Percentiles rank a stretch among this genome's conserved stretches.
These are phyloP conservation scores for Sordariomycetes sp. DNA, from an alignment of 2,329 filamentous ascomycete species.

Conservation along the genomic window DNA sequence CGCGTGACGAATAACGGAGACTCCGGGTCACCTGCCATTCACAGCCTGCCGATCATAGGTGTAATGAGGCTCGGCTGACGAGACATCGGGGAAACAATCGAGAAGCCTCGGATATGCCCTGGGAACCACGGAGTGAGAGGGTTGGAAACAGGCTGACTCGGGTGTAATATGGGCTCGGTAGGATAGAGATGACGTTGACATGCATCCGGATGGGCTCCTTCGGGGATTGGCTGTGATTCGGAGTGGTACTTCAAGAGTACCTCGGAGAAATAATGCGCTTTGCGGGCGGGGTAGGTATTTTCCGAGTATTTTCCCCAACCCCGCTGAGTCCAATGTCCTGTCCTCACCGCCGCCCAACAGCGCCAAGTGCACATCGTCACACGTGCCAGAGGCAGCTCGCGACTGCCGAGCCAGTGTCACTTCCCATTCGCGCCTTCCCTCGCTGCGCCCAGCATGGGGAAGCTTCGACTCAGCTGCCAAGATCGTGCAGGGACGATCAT, in stretches of 20 bases:
- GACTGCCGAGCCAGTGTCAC: background rate
- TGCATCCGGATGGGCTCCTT: no score
- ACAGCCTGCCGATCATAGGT: background rate
- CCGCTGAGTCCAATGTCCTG: background rate
- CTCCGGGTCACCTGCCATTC: background rate
- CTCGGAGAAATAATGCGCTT: no score
- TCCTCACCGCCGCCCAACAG: background rate
- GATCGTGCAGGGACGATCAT: background rate
- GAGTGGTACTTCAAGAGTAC: no score
- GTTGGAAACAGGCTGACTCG: background rate
- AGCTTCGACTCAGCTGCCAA: background rate
- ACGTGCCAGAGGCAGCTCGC: background rate
- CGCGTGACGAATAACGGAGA: background rate
- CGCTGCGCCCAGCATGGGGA: background rate
- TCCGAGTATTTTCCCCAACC: background rate
- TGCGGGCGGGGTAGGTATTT: no score
- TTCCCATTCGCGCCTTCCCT: background rate
- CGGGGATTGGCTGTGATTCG: no score
- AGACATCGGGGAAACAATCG: background rate
- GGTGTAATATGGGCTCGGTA: no score
- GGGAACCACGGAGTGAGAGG: background rate
- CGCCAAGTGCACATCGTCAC: background rate
- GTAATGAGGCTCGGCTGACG: background rate
- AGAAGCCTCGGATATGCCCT: background rate
- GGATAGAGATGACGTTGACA: no score